Evolutionary conservation across 2,329 filamentous ascomycete species (phyloP).

Genomic region (Penicillium sp.): DNA sequence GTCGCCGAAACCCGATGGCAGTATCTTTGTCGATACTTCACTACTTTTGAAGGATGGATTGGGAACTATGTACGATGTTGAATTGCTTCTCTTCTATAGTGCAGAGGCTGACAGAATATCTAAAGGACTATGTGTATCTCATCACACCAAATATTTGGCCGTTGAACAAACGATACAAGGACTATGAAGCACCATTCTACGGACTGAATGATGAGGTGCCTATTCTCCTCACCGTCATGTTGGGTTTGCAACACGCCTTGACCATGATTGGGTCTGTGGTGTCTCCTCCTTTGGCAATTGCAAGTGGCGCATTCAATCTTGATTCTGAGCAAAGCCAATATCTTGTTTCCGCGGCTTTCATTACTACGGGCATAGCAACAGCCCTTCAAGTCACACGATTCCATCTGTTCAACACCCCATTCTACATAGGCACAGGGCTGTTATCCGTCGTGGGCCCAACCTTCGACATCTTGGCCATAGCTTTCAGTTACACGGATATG

Average conservation of each 20-base stretch:
- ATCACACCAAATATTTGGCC: slow-evolving; percentile 60
- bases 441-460: slow-evolving; percentile 80
- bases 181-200: slow-evolving; percentile 73
- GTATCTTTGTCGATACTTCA: slow-evolving; percentile 30
- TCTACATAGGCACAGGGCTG: slow-evolving; percentile 77
- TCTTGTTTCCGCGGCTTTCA: slow-evolving; percentile 76
- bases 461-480: slow-evolving; percentile 76
- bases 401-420: slow-evolving; percentile 72
- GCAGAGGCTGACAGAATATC: background rate
- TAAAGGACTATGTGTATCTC: slow-evolving; percentile 56
- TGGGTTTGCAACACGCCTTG: slow-evolving; percentile 79
- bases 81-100: background rate
- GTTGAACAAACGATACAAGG: slow-evolving; percentile 50
- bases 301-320: slow-evolving; percentile 66
- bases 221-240: slow-evolving; percentile 71
- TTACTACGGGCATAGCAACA: slow-evolving; percentile 77
- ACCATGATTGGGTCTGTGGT: slow-evolving; percentile 78
- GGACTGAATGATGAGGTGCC: slow-evolving; percentile 81
- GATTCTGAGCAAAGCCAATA: slow-evolving; percentile 68
- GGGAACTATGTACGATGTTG: slow-evolving; percentile 48
- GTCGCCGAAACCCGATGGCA: slow-evolving; percentile 24
- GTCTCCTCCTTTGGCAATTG: slow-evolving; percentile 75
- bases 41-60: slow-evolving; percentile 50
- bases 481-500: slow-evolving; percentile 75
- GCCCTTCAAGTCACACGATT: slow-evolving; percentile 78